Percentiles rank a stretch among this genome's conserved stretches.
Evolutionary conservation across 2,329 filamentous ascomycete genomes (phyloP).

Genomic region (Pseudogymnoascus sp.): DNA sequence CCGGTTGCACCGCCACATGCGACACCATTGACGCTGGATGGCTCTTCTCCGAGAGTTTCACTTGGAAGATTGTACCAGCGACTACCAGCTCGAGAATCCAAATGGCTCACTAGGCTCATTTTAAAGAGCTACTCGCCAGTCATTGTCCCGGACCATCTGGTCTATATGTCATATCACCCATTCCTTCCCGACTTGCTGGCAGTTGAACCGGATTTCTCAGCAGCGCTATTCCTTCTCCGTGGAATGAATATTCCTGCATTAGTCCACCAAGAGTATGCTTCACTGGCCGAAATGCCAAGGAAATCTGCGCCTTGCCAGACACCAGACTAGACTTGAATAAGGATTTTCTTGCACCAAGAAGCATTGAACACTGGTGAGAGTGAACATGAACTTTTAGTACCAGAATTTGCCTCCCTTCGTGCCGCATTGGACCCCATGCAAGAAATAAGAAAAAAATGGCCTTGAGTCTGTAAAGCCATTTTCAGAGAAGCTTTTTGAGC

Average conservation of each 20-base stretch:
- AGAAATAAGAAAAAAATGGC: not conserved
- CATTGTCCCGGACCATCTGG: slow-evolving; percentile 44
- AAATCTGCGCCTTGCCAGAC: not conserved
- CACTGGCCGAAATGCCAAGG: not conserved
- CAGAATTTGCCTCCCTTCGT: not conserved
- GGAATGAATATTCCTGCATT: slow-evolving; percentile 4
- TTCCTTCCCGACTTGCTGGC: not conserved
- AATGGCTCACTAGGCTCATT: slow-evolving; percentile 79
- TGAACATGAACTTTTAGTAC: not conserved
- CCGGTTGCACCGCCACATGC: slow-evolving; percentile 50
- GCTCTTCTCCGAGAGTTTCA: slow-evolving; percentile 28
- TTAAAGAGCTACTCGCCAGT: slow-evolving; percentile 69
- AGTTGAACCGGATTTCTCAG: not conserved
- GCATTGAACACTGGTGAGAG: not conserved
- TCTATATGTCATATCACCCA: slow-evolving; percentile 2
- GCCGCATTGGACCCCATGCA: not conserved
- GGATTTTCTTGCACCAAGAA: not conserved
- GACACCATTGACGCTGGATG: slow-evolving; percentile 11
- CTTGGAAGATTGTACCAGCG: slow-evolving; percentile 51
- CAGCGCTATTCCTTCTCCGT: not conserved
- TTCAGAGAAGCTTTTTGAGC: not conserved
- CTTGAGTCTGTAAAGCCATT: not conserved
- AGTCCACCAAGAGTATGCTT: not conserved
- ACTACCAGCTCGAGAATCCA: slow-evolving; percentile 61
- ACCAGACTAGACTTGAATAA: not conserved